Base-by-base conservation (phyloP, 208 protist species). In the Trypanosoma platydactyli region DNA sequence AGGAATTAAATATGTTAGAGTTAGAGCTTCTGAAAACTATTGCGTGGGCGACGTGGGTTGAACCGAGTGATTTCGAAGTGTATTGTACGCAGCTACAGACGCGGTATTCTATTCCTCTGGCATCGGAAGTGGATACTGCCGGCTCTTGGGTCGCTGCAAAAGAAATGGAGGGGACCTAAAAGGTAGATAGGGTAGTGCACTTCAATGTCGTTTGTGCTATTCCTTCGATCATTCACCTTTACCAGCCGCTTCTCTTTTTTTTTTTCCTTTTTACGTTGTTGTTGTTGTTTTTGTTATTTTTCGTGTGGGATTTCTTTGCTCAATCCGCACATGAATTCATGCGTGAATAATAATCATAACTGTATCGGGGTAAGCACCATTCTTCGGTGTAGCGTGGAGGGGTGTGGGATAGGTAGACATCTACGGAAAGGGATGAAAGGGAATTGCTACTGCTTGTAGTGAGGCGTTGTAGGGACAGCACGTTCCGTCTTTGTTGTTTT, bases 31-130 rank as follows among this genome's bases (percentile, higher is more conserved):
- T 95, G 3, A 76, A 71, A 50, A 81, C 82, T 11, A 83, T 97
- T 55, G 68, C 84, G 33, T 98, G 95, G 88, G 51, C 61, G 13
- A 88, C 94, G 5, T 89, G 87, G 84, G 85, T 95, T 24, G 87
- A 91, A 46, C 73, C 70, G 22, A 73, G 61, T 16, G 54, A 88
- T 27, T 94, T 79, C 65, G 59, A 89, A n/a, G 53, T 56, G 5
- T 91, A 86, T 50, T 55, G 79, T 25, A 11, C 30, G 16, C 70
- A 79, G 1, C 50, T 93, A 35, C 56, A 76, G 33, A 38, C 52
- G n/a, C 76, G 71, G 20, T 92, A 81, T 44, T 65, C 50, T 0
- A 30, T 33, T 40, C 58, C 27, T 44, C 27, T 51, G 49, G 40
- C 40, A 24, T 48, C 51, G 7, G n/a, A 30, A 6, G 13, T 55